Evolutionary conservation across 169 alveolate genomes (phyloP).

Genomic region (Theileria annulata): DNA sequence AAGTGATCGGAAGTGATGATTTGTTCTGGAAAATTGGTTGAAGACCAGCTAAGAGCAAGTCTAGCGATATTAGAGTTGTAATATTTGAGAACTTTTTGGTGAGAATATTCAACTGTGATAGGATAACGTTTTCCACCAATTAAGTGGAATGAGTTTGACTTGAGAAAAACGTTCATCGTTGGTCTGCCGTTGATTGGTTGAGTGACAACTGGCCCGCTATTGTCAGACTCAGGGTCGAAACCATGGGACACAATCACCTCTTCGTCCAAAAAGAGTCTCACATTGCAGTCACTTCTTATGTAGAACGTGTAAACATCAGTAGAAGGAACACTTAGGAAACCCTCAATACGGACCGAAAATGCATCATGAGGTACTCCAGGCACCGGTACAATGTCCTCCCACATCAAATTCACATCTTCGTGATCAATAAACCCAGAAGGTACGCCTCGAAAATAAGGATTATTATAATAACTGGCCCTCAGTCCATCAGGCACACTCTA

Average conservation of each 20-base stretch:
- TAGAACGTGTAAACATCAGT: slow-evolving; percentile 79
- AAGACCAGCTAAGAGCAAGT: slow-evolving; percentile 78
- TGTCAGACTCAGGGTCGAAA: slow-evolving; percentile 76
- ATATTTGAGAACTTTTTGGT: slow-evolving; percentile 77
- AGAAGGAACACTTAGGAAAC: slow-evolving; percentile 80
- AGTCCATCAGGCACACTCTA: slow-evolving; percentile 75
- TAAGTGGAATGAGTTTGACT: slow-evolving; percentile 71
- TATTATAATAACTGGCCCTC: slow-evolving; percentile 77
- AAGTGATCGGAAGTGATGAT: slow-evolving; percentile 78
- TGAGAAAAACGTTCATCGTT: slow-evolving; percentile 64
- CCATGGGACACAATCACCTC: slow-evolving; percentile 82
- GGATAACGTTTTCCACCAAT: slow-evolving; percentile 82
- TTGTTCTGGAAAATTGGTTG: slow-evolving; percentile 73
- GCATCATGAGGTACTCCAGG: slow-evolving; percentile 81
- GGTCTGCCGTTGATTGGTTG: slow-evolving; percentile 77
- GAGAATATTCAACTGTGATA: slow-evolving; percentile 79
- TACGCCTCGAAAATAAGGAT: slow-evolving; percentile 77
- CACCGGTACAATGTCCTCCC: slow-evolving; percentile 78
- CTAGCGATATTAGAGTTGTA: slow-evolving; percentile 68
- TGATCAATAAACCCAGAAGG: slow-evolving; percentile 77
- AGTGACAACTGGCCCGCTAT: slow-evolving; percentile 54
- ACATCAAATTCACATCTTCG: slow-evolving; percentile 63
- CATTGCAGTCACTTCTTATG: slow-evolving; percentile 78
- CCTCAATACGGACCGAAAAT: slow-evolving; percentile 87
- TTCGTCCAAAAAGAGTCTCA: slow-evolving; percentile 83